Evolutionary conservation across 108 stramenopile species (phyloP).

Genomic region (Pseudonitzschia delicatissima): DNA sequence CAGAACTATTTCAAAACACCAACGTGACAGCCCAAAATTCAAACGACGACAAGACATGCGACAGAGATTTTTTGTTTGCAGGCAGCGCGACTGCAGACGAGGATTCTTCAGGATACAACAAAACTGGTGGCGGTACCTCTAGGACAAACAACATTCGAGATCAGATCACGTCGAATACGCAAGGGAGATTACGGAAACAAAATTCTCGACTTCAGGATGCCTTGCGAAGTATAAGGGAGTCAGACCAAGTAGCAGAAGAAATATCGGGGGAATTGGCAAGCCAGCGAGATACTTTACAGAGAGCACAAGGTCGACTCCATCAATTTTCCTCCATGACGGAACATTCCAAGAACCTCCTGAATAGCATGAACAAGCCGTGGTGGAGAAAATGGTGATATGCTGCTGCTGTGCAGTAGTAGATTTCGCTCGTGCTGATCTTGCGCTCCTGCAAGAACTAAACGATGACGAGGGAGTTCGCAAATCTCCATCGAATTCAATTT

Average conservation of each 20-base stretch:
- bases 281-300: conserved; percentile 25
- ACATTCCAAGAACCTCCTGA: conserved; percentile 26
- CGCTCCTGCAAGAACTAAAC: no score
- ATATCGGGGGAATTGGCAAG: conserved; percentile 21
- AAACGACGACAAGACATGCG: not conserved
- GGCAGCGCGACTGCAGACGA: not conserved
- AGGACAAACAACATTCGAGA: not conserved
- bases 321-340: conserved; percentile 19
- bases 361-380: conserved; percentile 19
- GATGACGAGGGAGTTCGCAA: no score
- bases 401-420: not conserved
- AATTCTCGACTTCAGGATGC: conserved; percentile 24
- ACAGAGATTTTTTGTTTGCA: not conserved
- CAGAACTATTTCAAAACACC: conserved; percentile 7
- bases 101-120: not conserved
- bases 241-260: conserved; percentile 22
- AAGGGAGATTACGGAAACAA: conserved; percentile 10
- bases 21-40: not conserved
- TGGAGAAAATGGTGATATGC: conserved; percentile 13
- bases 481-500: no score
- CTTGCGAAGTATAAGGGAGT: conserved; percentile 17
- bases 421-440: not conserved
- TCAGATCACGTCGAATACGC: not conserved
- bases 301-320: conserved; percentile 15
- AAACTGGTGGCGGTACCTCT: not conserved